Conservation (phyloP, 164 flowering plant genomes). For the Aristolochia fimbriata region DNA sequence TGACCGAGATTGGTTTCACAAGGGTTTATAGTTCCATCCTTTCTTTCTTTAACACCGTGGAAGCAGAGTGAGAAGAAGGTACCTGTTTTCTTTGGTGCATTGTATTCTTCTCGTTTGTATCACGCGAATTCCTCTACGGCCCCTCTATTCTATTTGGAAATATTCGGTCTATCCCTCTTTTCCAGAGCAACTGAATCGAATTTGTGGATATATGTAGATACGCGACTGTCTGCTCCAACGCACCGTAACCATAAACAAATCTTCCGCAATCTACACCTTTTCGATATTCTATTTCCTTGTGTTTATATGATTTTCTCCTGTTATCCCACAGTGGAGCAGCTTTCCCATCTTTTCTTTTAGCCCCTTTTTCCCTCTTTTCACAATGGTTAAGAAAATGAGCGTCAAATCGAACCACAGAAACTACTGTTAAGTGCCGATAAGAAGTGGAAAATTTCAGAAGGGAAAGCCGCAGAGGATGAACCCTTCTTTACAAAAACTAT, state of each 20-base stretch:
- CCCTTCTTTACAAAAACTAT: too few relatives aligned
- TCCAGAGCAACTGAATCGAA: slow-evolving; percentile 70
- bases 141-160: slow-evolving; percentile 13
- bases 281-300: slow-evolving; percentile 7
- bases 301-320: background rate
- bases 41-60: slow-evolving; percentile 9
- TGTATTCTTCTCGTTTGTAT: slow-evolving; percentile 15
- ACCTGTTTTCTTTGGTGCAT: slow-evolving; percentile 15
- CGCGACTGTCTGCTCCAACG: slow-evolving; percentile 39
- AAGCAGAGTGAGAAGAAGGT: slow-evolving; percentile 2
- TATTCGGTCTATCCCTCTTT: slow-evolving; percentile 19
- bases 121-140: slow-evolving; percentile 18
- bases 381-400: too few relatives aligned
- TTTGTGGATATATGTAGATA: slow-evolving; percentile 69
- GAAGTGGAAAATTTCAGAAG: too few relatives aligned
- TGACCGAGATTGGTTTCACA: slow-evolving; percentile 3
- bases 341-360: background rate
- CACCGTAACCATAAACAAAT: slow-evolving; percentile 20
- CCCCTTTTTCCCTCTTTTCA: too few relatives aligned
- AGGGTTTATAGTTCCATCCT: slow-evolving; percentile 2
- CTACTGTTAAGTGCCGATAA: too few relatives aligned
- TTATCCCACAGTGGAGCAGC: background rate
- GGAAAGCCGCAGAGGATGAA: too few relatives aligned
- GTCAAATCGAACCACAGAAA: too few relatives aligned
- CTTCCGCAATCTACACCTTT: slow-evolving; percentile 6